Evolutionary conservation across 1,284 basidiomycete genomes (phyloP), one percentile per base, ranked within the genome.

Genomic region (Microstroma glucosiphilum): DNA sequence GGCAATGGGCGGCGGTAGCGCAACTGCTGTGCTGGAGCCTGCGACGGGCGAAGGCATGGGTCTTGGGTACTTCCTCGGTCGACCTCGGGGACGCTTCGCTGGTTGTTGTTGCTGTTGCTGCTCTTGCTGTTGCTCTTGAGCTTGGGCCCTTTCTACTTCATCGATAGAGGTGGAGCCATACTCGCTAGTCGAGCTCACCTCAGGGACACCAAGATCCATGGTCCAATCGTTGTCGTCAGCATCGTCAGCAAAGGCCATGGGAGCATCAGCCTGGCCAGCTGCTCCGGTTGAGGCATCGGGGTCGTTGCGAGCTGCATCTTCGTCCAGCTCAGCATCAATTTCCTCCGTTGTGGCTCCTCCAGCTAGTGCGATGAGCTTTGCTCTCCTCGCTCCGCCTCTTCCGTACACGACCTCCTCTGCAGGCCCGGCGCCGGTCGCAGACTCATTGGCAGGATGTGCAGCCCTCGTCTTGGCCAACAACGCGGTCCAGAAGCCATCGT

Each of bases 401-500:
- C 51, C 51, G 26, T 23, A 21, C 21, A 54, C 25, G 21, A 23
- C 21, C 13, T 54, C 21, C 51, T 54, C 51, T 2, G 51, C 51
- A 3, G 4, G 17, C 6, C 17, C 15, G 6, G 21, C 17, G 21
- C 17, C 43, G 17, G 43, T 12, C 9, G 4, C 30, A 37, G 30
- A 37, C 30, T 37, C 30, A 37, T 37, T 37, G 3, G 30, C 30
- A 37, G 30, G 30, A 48, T 48, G 6, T 17, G 43, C 43, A 17
- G 51, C 51, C 13, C 51, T 19, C 3, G 51, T 54, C n/a, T 26
- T 21, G 8, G 19, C 51, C 7, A 54, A 21, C 21, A 54, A 21
- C 6, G 51, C 19, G 13, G 51, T 25, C 51, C 51, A 54, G 51
- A 54, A 54, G 21, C 51, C 68, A 23, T 69, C 61, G 23, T 73